Evolutionary conservation across 2,329 filamentous ascomycete genomes (phyloP).

Genomic region (Epichloe typhina): DNA sequence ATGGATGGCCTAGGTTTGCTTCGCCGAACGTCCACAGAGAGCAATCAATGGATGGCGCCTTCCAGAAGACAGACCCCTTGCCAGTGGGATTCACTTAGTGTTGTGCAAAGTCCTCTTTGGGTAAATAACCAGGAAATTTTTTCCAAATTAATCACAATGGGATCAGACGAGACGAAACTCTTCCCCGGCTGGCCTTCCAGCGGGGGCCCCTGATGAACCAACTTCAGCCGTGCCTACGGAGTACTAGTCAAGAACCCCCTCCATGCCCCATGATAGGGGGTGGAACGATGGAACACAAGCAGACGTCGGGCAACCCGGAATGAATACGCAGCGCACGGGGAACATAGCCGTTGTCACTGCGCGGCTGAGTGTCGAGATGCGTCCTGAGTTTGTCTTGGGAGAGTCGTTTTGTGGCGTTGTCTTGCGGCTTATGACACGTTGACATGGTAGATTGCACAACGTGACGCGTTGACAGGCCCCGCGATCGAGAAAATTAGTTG

Average conservation of each 20-base stretch:
- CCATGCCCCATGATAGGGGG: background rate
- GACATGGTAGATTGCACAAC: background rate
- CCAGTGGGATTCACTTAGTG: background rate
- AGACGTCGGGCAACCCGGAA: conserved; percentile 7
- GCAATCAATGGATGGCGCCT: background rate
- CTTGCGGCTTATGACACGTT: background rate
- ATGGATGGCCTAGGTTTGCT: background rate
- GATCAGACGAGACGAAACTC: conserved; percentile 14
- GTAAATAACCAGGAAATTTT: conserved; percentile 11
- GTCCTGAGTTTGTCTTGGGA: background rate
- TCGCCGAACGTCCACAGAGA: conserved; percentile 9
- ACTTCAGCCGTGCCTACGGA: background rate
- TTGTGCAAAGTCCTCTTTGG: background rate
- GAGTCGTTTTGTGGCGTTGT: background rate
- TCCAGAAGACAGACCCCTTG: conserved; percentile 14
- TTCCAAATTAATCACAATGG: conserved; percentile 18
- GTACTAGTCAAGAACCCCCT: background rate
- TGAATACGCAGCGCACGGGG: conserved; percentile 5
- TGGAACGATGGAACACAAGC: background rate
- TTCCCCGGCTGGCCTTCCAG: conserved; percentile 14
- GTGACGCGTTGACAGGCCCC: background rate
- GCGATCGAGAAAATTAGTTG: background rate
- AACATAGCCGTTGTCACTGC: background rate
- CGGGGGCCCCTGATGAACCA: background rate
- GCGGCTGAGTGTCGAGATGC: background rate